These are phyloP conservation scores for Schrenkiella parvula DNA, from an alignment of 345 rosid species.

Conservation along the genomic window DNA sequence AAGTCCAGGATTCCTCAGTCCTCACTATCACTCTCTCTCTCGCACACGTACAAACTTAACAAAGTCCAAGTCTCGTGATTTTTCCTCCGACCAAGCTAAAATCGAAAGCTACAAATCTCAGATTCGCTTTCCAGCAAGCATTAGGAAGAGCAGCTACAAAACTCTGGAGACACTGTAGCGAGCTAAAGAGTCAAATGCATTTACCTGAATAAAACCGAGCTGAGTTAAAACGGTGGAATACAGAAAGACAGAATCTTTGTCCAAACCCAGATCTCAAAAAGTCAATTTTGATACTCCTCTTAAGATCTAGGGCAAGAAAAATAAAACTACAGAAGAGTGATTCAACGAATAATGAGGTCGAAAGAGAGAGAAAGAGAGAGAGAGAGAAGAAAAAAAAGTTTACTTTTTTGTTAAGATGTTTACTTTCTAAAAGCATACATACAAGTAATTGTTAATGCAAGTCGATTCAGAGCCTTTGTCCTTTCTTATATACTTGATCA, in stretches of 20 bases:
- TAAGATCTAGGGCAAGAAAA: slow-evolving; percentile 22
- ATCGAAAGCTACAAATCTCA: slow-evolving; percentile 16
- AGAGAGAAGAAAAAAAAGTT: no score
- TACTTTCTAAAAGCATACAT: neutral
- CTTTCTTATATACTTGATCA: slow-evolving; percentile 6
- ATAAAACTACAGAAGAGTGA: slow-evolving; percentile 14
- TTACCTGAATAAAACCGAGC: slow-evolving; percentile 6
- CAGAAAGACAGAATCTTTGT: slow-evolving; percentile 24
- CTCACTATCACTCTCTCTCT: slow-evolving; percentile 2
- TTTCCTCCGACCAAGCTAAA: slow-evolving; percentile 12
- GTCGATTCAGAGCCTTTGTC: neutral
- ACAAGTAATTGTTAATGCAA: slow-evolving; percentile 4
- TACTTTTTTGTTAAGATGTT: neutral
- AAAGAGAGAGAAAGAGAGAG: slow-evolving; percentile 25
- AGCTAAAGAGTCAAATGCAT: neutral
- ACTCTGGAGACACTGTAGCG: slow-evolving; percentile 7
- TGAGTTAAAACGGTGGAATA: slow-evolving; percentile 18
- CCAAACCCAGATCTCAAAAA: slow-evolving; percentile 21
- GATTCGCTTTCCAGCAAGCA: slow-evolving; percentile 10
- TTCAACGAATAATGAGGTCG: slow-evolving; percentile 9
- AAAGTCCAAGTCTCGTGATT: neutral
- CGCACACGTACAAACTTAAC: neutral
- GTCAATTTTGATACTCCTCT: slow-evolving; percentile 8
- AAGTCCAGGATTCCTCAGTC: slow-evolving; percentile 8
- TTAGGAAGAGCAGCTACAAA: neutral